A percentile compares a stretch with the other conserved stretches of the same genome.
Evolutionary conservation across 2,329 filamentous ascomycete species (phyloP).

Genomic region (Penicillium glabrum): DNA sequence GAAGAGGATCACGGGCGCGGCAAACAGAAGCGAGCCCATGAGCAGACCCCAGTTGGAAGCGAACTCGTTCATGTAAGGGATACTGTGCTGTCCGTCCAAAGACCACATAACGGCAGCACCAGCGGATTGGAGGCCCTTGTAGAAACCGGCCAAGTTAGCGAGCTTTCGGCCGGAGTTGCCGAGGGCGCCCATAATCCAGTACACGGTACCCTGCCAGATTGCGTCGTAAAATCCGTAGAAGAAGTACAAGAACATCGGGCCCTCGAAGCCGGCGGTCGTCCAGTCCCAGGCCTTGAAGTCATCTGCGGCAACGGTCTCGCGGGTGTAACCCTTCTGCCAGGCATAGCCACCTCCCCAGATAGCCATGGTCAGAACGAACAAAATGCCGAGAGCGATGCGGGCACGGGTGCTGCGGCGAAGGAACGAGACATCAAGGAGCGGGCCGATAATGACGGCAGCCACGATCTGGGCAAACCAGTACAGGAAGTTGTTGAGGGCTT

Average conservation of each 20-base stretch:
- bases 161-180: slow-evolving; percentile 89
- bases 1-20: slow-evolving; percentile 71
- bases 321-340: slow-evolving; percentile 64
- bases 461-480: slow-evolving; percentile 77
- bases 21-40: slow-evolving; percentile 64
- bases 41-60: slow-evolving; percentile 73
- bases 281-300: slow-evolving; percentile 56
- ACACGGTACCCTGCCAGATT: slow-evolving; percentile 81
- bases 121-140: slow-evolving; percentile 83
- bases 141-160: slow-evolving; percentile 85
- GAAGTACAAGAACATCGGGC: slow-evolving; percentile 82
- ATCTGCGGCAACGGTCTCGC: slow-evolving; percentile 30
- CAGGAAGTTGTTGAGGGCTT: slow-evolving; percentile 69
- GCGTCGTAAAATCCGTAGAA: slow-evolving; percentile 88
- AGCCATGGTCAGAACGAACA: slow-evolving; percentile 69
- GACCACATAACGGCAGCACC: slow-evolving; percentile 64
- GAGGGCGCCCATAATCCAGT: slow-evolving; percentile 92
- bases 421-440: slow-evolving; percentile 60
- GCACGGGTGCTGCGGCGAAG: slow-evolving; percentile 67
- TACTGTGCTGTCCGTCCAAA: slow-evolving; percentile 58
- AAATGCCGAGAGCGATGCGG: slow-evolving; percentile 57
- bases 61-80: slow-evolving; percentile 69
- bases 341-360: slow-evolving; percentile 81
- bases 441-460: slow-evolving; percentile 70
- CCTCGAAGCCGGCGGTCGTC: slow-evolving; percentile 65